Conservation (phyloP, 306 rosid species). For the Lathyrus oleraceus region DNA sequence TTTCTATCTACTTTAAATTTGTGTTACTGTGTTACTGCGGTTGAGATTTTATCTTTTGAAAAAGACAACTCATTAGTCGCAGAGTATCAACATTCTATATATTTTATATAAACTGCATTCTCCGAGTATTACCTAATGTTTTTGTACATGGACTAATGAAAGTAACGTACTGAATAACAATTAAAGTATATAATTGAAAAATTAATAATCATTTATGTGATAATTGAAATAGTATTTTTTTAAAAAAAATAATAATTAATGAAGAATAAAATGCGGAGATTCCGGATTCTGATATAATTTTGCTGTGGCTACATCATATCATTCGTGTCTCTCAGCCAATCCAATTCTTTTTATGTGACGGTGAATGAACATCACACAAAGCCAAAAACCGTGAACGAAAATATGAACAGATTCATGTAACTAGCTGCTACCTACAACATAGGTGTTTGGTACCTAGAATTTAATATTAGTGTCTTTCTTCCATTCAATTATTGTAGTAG, state of each 20-base stretch:
- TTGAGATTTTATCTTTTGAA: too few relatives aligned
- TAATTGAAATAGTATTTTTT: too few relatives aligned
- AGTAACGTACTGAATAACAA: too few relatives aligned
- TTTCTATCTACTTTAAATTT: too few relatives aligned
- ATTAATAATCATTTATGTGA: too few relatives aligned
- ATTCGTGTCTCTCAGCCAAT: neutral
- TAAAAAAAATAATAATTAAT: neutral
- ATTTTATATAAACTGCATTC: too few relatives aligned
- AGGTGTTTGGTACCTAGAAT: neutral
- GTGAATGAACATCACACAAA: neutral
- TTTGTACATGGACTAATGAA: too few relatives aligned
- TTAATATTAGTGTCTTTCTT: neutral
- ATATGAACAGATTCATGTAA: neutral
- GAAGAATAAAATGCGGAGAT: neutral
- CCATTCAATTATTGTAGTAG: slow-evolving; percentile 34
- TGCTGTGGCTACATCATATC: neutral
- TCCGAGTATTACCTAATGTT: too few relatives aligned
- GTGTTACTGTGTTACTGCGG: too few relatives aligned
- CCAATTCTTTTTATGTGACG: neutral
- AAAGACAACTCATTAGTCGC: too few relatives aligned
- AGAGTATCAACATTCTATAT: too few relatives aligned
- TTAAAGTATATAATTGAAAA: too few relatives aligned
- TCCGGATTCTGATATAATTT: neutral
- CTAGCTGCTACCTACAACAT: neutral
- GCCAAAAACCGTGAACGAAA: neutral